A percentile compares a stretch with the other conserved stretches of the same genome.
Evolutionary conservation across 768 basidiomycete species (phyloP).

Genomic region (Rhizopogon vinicolor): DNA sequence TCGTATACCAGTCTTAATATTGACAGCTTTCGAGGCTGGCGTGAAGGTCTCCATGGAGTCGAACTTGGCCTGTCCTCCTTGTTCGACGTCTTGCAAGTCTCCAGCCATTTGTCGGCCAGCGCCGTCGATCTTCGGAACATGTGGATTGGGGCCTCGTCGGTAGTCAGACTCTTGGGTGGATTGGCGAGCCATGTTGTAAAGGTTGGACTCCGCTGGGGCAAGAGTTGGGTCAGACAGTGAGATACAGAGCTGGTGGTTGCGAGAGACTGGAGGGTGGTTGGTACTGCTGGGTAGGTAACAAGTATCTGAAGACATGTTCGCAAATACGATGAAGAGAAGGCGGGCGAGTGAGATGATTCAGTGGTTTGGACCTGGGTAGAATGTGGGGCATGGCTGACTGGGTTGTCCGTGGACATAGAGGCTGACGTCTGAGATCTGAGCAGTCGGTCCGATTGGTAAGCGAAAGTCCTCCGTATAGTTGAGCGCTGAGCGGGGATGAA

Average conservation of each 20-base stretch:
- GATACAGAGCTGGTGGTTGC: slow-evolving; percentile 12
- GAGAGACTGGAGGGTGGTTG: slow-evolving; percentile 7
- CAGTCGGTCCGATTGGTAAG: too few species aligned
- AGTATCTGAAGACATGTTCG: not conserved
- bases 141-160: not conserved
- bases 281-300: slow-evolving; percentile 10
- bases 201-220: slow-evolving; percentile 11
- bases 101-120: not conserved
- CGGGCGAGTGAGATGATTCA: not conserved
- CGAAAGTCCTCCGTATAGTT: too few species aligned
- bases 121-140: too few species aligned
- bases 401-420: not conserved
- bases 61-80: not conserved
- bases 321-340: not conserved
- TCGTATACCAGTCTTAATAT: not conserved
- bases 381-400: not conserved
- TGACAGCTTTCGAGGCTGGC: not conserved
- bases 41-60: not conserved
- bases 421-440: not conserved
- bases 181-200: slow-evolving; percentile 2
- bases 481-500: too few species aligned
- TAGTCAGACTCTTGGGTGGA: not conserved
- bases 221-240: slow-evolving; percentile 21
- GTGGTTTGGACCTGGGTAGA: too few species aligned
- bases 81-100: not conserved